These are phyloP conservation scores for Xerocomellus intermedius DNA, from an alignment of 768 basidiomycete species.

Conservation along the genomic window DNA sequence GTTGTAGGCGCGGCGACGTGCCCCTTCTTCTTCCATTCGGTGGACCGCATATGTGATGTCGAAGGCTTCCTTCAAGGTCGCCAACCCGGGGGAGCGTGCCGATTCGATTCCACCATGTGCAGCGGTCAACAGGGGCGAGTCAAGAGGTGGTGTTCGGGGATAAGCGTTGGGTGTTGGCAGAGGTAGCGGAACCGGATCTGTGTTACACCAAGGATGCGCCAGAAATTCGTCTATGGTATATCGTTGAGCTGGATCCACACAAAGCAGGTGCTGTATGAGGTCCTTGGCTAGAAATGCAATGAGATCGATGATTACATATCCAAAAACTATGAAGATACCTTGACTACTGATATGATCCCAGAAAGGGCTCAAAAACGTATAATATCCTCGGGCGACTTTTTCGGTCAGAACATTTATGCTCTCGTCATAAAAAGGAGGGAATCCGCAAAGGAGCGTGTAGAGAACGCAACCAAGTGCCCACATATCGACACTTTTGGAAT, in stretches of 20 bases:
- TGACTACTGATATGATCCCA: constrained; percentile 93
- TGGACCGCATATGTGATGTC: constrained; percentile 99
- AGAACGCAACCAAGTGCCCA: constrained; percentile 99
- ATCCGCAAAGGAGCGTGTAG: constrained; percentile 96
- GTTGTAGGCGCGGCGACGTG: constrained; percentile 77
- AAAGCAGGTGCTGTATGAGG: constrained; percentile 89
- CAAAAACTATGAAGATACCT: constrained; percentile 45
- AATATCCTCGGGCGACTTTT: constrained; percentile 96
- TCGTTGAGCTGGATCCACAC: constrained; percentile 91
- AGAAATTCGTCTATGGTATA: constrained; percentile 99
- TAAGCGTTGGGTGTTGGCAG: constrained; percentile 63
- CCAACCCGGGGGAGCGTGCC: constrained; percentile 88
- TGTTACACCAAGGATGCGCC: constrained; percentile 92
- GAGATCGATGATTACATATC: constrained; percentile 2
- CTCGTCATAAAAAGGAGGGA: constrained; percentile 98
- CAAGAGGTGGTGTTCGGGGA: constrained; percentile 49
- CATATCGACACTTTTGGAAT: constrained; percentile 98
- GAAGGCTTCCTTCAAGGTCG: constrained; percentile 95
- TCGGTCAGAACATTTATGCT: constrained; percentile 97
- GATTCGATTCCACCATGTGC: constrained; percentile 70
- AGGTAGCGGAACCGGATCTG: constrained; percentile 57
- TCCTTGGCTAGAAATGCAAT: constrained; percentile 71
- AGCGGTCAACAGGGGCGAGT: constrained; percentile 87
- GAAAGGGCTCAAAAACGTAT: constrained; percentile 98
- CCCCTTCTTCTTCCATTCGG: constrained; percentile 98